Evolutionary conservation across 2,329 filamentous ascomycete species (phyloP), one percentile per base, ranked within the genome.

Genomic region (Colletotrichum spinosum): DNA sequence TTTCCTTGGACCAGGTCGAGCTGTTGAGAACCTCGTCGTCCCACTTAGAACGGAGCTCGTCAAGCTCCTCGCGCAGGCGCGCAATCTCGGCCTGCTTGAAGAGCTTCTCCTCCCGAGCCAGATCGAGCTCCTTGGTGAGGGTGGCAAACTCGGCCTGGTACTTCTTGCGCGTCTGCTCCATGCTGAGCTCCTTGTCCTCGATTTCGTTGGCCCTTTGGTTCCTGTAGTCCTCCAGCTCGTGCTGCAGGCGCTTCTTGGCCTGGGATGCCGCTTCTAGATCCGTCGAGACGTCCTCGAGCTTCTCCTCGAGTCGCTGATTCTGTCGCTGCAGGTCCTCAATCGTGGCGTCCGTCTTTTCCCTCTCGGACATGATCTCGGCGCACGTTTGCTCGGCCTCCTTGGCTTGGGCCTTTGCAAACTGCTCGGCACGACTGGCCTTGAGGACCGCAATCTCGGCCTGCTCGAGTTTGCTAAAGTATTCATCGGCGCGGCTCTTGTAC

Each of bases 1-100:
- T 98, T 80, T 99, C 95, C 81, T 99, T 99, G 11, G 94, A 94
- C 94, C 96, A 98, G 1, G 95, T 97, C 13, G 94, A 97, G 78
- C 93, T 97, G 80, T 98, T 98, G 71, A 98, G 88, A 10, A 98
- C 93, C 79, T 99, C 95, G 72, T 98, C 93, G 73, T 99, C 96
- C 95, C 96, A 98, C 80, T 98, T 98, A 71, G 90, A 94, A 70
- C 96, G 90, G 64, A 98, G 86, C 72, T 97, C 94, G 72, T 99
- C 96, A 33, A 98, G 88, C 78, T 99, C 96, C 75, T 98, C 95
- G n/a, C 95, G 91, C 57, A 99, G 85, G 49, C 93, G 90, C 13
- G 91, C 87, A 69, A 95, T 97, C 78, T 97, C 94, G 41, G 92
- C 88, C 71, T 96, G 93, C 86, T 86, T 95, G 86, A 82, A 97